Evolutionary conservation across 768 basidiomycete species (phyloP).

Genomic region (Boletellus ananas): DNA sequence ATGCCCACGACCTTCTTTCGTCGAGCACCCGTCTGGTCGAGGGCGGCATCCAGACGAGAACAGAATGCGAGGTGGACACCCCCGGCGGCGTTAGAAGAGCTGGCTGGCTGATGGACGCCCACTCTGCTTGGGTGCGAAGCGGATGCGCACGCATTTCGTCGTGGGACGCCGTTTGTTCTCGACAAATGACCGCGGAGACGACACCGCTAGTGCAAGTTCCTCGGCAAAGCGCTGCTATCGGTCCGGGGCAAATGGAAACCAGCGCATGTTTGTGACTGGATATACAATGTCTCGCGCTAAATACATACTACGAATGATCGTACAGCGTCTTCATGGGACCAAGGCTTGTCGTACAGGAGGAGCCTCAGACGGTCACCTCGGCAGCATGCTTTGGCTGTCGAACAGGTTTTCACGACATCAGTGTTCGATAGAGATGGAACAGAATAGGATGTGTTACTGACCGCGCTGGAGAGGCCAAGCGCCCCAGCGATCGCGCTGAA

Average conservation of each 20-base stretch:
- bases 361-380: not conserved
- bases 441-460: conserved; percentile 14
- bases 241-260: not conserved
- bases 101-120: too few relatives aligned
- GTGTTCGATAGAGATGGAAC: not conserved
- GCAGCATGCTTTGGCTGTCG: not conserved
- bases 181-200: too few relatives aligned
- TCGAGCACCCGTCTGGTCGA: not conserved
- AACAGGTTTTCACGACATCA: not conserved
- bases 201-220: too few relatives aligned
- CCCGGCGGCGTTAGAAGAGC: too few relatives aligned
- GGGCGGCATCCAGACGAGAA: too few relatives aligned
- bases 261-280: not conserved
- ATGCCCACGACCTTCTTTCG: not conserved
- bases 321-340: conserved; percentile 1
- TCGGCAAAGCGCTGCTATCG: too few relatives aligned
- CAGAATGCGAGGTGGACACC: too few relatives aligned
- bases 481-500: conserved; percentile 45
- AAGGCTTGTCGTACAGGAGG: not conserved
- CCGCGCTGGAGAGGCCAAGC: conserved; percentile 38
- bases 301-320: conserved; percentile 8
- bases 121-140: too few relatives aligned
- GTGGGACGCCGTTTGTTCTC: too few relatives aligned
- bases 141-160: too few relatives aligned
- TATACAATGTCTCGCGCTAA: conserved; percentile 5